These are phyloP conservation scores for Nepenthes gracilis DNA, from an alignment of 148 eudicot genomes.

Conservation along the genomic window DNA sequence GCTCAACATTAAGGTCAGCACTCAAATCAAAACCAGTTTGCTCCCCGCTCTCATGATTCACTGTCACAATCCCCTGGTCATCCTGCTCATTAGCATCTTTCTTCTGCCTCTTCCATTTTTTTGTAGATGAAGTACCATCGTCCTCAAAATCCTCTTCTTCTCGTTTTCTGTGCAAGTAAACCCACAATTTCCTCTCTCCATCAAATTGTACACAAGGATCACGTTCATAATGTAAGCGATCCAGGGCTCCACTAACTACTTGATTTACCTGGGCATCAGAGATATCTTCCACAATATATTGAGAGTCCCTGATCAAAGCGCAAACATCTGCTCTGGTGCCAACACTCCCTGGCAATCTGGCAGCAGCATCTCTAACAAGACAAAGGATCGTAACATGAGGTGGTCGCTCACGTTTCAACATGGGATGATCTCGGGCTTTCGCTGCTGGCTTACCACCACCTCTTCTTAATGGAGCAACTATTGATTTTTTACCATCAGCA, in stretches of 20 bases:
- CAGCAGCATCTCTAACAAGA: slow-evolving; percentile 97
- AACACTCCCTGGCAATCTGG: slow-evolving; percentile 85
- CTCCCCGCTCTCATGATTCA: slow-evolving; percentile 38
- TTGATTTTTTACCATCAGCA: slow-evolving; percentile 84
- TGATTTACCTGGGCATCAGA: slow-evolving; percentile 80
- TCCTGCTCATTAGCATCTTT: slow-evolving; percentile 70
- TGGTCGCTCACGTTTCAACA: slow-evolving; percentile 86
- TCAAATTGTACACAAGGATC: slow-evolving; percentile 95
- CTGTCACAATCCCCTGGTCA: slow-evolving; percentile 50
- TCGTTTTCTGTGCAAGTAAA: slow-evolving; percentile 82
- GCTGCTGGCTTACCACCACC: slow-evolving; percentile 98
- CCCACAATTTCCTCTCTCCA: slow-evolving; percentile 88
- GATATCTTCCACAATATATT: slow-evolving; percentile 76
- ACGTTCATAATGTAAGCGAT: slow-evolving; percentile 94
- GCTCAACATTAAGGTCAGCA: slow-evolving; percentile 55
- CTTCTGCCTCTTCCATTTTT: slow-evolving; percentile 93
- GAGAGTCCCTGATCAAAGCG: slow-evolving; percentile 84
- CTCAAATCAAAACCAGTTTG: slow-evolving; percentile 44
- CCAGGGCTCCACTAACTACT: slow-evolving; percentile 95
- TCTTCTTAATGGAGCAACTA: slow-evolving; percentile 91
- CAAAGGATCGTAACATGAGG: slow-evolving; percentile 97
- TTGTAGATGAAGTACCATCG: slow-evolving; percentile 95
- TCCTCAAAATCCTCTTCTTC: slow-evolving; percentile 98
- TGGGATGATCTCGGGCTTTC: slow-evolving; percentile 87
- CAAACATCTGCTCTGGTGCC: slow-evolving; percentile 97